Base-by-base conservation (phyloP, 352 stramenopile genomes). In the Pythium dissimile region DNA sequence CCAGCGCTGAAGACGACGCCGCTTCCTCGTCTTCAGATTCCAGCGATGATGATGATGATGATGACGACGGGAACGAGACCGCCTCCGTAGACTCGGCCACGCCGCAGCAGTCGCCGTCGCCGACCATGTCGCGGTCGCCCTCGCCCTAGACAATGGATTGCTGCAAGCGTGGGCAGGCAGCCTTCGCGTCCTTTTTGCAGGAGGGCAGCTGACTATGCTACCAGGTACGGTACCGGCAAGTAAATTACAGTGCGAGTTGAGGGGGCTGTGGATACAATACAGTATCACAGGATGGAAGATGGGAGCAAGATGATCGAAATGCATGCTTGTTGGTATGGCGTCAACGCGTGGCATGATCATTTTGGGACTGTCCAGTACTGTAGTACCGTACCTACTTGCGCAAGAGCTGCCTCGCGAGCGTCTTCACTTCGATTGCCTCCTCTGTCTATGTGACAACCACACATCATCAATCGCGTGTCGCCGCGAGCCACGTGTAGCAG, bases 91-190 rank as follows among this genome's bases (percentile, higher is more conserved):
- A 87, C 53, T 61, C 62, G 28, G 53, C 55, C 16, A 86, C 80
- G 34, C 60, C 60, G 2, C 30, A 55, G 30, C 77, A 73, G 21
- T 85, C 84, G 12, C 77, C 80, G 16, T 62, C 71, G 27, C 72
- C 80, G 9, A 74, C 83, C 58, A 70, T 79, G 67, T 91, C 80
- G 16, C 71, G 59, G 31, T 88, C 77, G 35, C 68, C 80, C 16
- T 89, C 78, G 1, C 77, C 77, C 43, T 66, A 66, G 51, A 60
- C 35, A 56, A 54, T 31, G 42, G 34, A 41, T 41, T 41, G 12
- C n/a, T n/a, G n/a, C n/a, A n/a, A n/a, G n/a, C n/a, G n/a, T n/a
- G n/a, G n/a, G n/a, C n/a, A n/a, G n/a, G n/a, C n/a, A n/a, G n/a
- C n/a, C n/a, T n/a, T n/a, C n/a, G n/a, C n/a, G 34, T 41, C 34